A percentile compares a stretch with the other conserved stretches of the same genome.
These are phyloP conservation scores for Oryza meridionalis DNA, from an alignment of 176 grass and related monocot species.

Conservation along the genomic window DNA sequence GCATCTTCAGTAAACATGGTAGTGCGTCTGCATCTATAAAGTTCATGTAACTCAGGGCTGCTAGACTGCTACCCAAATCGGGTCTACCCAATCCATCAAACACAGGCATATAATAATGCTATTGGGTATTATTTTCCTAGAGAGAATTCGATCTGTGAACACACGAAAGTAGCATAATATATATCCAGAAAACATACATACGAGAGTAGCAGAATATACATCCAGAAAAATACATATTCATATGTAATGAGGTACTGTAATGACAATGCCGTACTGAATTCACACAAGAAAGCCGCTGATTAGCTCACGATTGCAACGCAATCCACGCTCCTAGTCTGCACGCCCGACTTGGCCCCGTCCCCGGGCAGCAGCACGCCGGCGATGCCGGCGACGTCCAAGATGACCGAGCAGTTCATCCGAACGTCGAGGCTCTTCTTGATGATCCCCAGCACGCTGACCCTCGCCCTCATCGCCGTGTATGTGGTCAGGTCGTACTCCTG, in stretches of 20 bases:
- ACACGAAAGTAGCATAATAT: neutral
- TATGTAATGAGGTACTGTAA: neutral
- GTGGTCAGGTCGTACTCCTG: constrained; percentile 57
- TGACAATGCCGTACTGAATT: neutral
- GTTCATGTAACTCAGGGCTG: neutral
- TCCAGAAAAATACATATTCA: neutral
- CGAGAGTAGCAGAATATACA: no score
- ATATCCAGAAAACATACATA: no score
- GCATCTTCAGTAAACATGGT: neutral
- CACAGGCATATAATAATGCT: neutral
- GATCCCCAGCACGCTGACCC: constrained; percentile 59
- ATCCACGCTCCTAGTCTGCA: constrained; percentile 33
- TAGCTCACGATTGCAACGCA: constrained; percentile 39
- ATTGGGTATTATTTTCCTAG: neutral
- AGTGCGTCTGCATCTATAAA: neutral
- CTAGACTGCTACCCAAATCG: neutral
- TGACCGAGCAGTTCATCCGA: constrained; percentile 55
- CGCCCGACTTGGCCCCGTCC: neutral
- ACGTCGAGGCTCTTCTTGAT: constrained; percentile 67
- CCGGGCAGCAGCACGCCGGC: constrained; percentile 10
- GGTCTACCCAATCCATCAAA: neutral
- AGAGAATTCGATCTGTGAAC: neutral
- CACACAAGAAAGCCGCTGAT: neutral
- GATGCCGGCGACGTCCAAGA: constrained; percentile 29
- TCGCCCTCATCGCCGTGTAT: constrained; percentile 57